Evolutionary conservation across 441 rosid species (phyloP), one percentile per base, ranked within the genome.

Genomic region (California macrophylla): DNA sequence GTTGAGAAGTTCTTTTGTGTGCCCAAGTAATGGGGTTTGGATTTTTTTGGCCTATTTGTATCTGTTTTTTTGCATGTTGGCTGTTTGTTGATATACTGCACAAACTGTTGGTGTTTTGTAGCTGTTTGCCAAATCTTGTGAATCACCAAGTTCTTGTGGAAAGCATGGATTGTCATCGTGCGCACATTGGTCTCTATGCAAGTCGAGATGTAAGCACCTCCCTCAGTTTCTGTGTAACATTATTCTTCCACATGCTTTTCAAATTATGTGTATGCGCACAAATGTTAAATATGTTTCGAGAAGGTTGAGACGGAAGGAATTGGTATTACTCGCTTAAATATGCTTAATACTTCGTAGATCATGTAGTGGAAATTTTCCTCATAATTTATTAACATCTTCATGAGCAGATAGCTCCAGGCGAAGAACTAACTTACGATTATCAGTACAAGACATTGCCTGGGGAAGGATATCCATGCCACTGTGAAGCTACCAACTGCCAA

Each of bases 181-280:
- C 90, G 75, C 97, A 85, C 74, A 87, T 95, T 20, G 99, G 99
- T 77, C 85, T 95, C n/a, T 95, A 86, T 64, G 97, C 99, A 40
- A 86, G 79, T 81, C 79, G 72, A 69, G 99, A 92, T 77, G 99
- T 95, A 88, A 89, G 91, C 36, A 9, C 63, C 66, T 64, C 67
- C 26, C 47, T n/a, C n/a, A 26, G 63, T 25, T 47, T 45, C 20
- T 42, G 9, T 66, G 64, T 47, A 66, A n/a, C 45, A 40, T 64
- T 32, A 47, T 36, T 38, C 45, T 38, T 38, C 45, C 12, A 38
- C 5, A 4, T 32, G 36, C 6, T 32, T 32, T 32, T 32, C 36
- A 32, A 1, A 2, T 0, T 32, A 32, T 28, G 30, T 28, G 30
- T 28, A 28, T 28, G 2, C 1, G 30, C 30, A 28, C n/a, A n/a